Base-by-base conservation (phyloP, 306 rosid genomes). In the Medicago lupulina region DNA sequence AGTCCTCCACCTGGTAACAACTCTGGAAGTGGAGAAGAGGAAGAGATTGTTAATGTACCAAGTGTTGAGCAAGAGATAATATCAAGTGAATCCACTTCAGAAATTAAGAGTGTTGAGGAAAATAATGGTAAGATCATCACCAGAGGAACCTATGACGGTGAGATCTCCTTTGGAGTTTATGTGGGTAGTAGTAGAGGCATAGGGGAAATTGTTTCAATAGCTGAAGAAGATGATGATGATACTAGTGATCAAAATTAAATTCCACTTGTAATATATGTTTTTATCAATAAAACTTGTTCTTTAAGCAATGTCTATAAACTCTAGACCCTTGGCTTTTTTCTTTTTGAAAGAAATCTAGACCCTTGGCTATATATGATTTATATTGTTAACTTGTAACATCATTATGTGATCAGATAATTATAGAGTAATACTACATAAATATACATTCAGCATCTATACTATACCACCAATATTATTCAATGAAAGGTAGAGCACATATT, bases 141-240 rank as follows among this genome's bases (percentile, higher is more conserved):
- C 77, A 81, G 63, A 70, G 81, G 73, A 71, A 70, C 49, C 87
- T 86, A 80, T 69, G 84, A 86, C 36, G 90, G 92, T 53, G 90
- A 88, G 81, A 80, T 86, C 81, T 88, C 92, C 0, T 88, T 88
- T 67, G 85, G 88, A 36, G 80, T 84, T 8, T 64, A 62, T 31
- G 15, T 23, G 16, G 36, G 64, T 31, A 87, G 78, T 17, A 64
- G 79, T 58, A 76, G 76, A 71, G 75, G 69, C 12, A 78, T 67
- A 41, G 82, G 82, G 43, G 87, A 84, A 70, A 65, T 88, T 70
- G 80, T 44, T 73, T 80, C 88, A 67, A 82, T 88, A 44, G 59
- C 50, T 15, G 88, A 86, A 74, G 92, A 88, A 78, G 81, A 86
- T 38, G 51, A 39, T 13, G 81, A 86, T 51, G 66, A 75, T n/a